Conservation (phyloP, 1,139 yeast genomes). For the Blastobotrys capitulatus region DNA sequence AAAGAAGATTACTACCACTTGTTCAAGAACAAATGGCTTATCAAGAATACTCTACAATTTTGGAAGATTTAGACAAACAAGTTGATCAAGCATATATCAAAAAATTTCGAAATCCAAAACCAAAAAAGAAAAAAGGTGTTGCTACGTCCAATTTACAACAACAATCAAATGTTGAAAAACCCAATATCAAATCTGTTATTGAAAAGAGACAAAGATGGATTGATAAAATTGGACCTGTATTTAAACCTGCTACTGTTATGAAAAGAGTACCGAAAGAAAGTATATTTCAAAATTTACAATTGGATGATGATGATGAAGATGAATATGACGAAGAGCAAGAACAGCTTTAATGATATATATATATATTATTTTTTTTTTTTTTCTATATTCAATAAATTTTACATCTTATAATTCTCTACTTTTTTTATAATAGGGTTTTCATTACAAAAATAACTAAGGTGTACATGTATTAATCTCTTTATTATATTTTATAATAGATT, state of each 20-base stretch:
- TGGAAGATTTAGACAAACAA: slow-evolving; percentile 93
- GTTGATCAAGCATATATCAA: slow-evolving; percentile 91
- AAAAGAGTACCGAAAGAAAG: slow-evolving; percentile 71
- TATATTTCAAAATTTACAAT: slow-evolving; percentile 42
- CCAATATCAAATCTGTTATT: slow-evolving; percentile 69
- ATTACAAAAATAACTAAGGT: no score
- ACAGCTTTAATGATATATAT: background rate
- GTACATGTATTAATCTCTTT: no score
- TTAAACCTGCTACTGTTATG: slow-evolving; percentile 55
- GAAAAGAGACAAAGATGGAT: slow-evolving; percentile 92
- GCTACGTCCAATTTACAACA: slow-evolving; percentile 24
- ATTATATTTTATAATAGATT: no score
- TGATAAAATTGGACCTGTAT: slow-evolving; percentile 78
- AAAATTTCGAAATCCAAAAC: slow-evolving; percentile 75
- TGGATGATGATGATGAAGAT: slow-evolving; percentile 45
- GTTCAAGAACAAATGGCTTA: slow-evolving; percentile 92
- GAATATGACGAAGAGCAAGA: slow-evolving; percentile 24
- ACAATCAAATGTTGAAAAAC: slow-evolving; percentile 53
- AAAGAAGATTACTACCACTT: slow-evolving; percentile 59
- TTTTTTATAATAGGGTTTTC: no score
- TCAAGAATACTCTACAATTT: slow-evolving; percentile 85
- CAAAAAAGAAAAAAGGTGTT: slow-evolving; percentile 58
- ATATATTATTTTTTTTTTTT: background rate
- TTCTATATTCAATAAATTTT: no score
- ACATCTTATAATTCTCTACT: no score